Evolutionary conservation across 495 filamentous ascomycete species (phyloP).

Genomic region (Xylaria flabelliformis): DNA sequence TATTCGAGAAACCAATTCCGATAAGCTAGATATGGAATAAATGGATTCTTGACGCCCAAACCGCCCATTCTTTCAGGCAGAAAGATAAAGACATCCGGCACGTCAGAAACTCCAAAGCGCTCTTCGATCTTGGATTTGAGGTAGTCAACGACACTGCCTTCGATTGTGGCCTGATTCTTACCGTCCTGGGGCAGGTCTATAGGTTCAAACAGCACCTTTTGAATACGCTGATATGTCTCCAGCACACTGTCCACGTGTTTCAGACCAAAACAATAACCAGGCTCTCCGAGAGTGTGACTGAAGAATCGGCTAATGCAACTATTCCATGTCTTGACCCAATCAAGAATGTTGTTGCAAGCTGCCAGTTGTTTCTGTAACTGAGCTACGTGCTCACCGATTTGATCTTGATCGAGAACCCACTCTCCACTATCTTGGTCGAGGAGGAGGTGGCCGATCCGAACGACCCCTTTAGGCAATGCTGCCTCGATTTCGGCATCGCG

Average conservation of each 20-base stretch:
- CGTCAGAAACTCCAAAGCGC: conserved; percentile 58
- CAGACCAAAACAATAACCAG: conserved; percentile 68
- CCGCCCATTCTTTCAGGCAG: conserved; percentile 61
- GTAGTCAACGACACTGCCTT: conserved; percentile 52
- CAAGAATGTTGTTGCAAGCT: conserved; percentile 61
- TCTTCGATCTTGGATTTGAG: conserved; percentile 60
- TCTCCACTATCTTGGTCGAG: conserved; percentile 60
- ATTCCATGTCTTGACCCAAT: conserved; percentile 73
- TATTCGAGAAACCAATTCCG: conserved; percentile 26
- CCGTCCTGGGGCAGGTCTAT: background rate
- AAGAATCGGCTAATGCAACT: conserved; percentile 70
- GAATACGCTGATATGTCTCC: conserved; percentile 63
- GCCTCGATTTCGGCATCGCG: conserved; percentile 35
- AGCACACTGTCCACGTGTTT: conserved; percentile 69
- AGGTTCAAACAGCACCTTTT: conserved; percentile 52
- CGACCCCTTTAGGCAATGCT: conserved; percentile 60
- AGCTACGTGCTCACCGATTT: conserved; percentile 66
- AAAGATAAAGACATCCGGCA: conserved; percentile 71
- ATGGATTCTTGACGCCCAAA: conserved; percentile 62
- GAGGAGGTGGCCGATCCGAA: conserved; percentile 68
- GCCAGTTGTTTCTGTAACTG: conserved; percentile 65
- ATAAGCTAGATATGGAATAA: conserved; percentile 46
- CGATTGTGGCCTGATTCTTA: background rate
- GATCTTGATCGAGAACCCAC: conserved; percentile 67
- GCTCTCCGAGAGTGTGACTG: conserved; percentile 68